Base-by-base conservation (phyloP, 106 monocot species). In the Amphibolis antarctica region DNA sequence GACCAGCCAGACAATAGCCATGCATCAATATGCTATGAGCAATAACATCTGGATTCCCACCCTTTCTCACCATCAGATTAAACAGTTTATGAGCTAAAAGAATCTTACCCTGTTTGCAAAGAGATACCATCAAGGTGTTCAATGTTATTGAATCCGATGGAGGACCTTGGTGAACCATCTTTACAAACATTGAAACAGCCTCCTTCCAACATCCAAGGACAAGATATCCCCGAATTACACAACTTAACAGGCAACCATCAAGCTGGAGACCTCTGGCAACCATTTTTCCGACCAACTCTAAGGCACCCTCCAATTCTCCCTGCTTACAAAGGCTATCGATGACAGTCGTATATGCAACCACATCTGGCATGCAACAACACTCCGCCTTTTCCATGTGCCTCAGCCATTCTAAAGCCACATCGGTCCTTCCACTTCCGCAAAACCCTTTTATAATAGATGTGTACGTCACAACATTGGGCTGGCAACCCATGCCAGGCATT, bases 31-130 rank as follows among this genome's bases (percentile, higher is more conserved):
- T 57, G 56, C 30, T 63, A 4, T 63, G 62, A 9, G 48, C 31
- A 3, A 72, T 25, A 7, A 42, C 24, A 47, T 72, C 53, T 0
- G 67, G 61, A 21, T 28, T 67, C 44, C 12, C 67, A 28, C 72
- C 67, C 29, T 11, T 62, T 55, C 23, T 44, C n/a, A 53, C 7
- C 71, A 77, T 72, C 13, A 55, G 13, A 67, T 67, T 46, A 24
- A 77, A 62, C 28, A 72, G 15, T 51, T 67, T 55, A 20, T 46
- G 78, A 31, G 78, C 71, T 49, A 72, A 67, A n/a, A 29, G 14
- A 28, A 61, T 55, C 26, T 29, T 63, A 9, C 60, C 61, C 36
- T 28, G 20, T 59, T 62, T 62, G 59, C 66, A 66, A 21, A 71
- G 62, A 62, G 59, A 53, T 42, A 53, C 22, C 46, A 77, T 52